phyloP scores from a whole-genome alignment of 2,329 filamentous ascomycete species.

The Exophiala sp. region DNA sequence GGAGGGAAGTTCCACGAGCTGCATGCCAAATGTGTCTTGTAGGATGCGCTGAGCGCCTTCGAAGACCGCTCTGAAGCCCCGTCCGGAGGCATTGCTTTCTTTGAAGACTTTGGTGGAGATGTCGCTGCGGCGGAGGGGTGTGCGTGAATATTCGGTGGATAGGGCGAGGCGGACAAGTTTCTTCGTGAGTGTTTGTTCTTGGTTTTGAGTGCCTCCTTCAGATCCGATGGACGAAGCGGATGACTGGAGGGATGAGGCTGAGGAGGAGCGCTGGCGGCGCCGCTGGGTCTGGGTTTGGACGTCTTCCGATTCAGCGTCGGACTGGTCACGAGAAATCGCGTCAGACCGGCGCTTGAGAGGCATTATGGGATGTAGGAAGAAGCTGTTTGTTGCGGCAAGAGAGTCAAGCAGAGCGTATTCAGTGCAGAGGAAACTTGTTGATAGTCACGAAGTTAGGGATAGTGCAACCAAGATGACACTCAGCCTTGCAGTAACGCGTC shows the following conservation, averaged over 20 bases:
- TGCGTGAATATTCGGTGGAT: slow-evolving; percentile 58
- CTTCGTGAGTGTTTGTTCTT: slow-evolving; percentile 50
- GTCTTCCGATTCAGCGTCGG: slow-evolving; percentile 11
- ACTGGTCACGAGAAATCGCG: slow-evolving; percentile 24
- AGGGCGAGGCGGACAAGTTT: slow-evolving; percentile 61
- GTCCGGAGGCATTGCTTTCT: slow-evolving; percentile 39
- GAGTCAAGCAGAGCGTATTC: too few species aligned
- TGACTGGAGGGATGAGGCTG: slow-evolving; percentile 5
- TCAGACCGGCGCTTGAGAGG: slow-evolving; percentile 26
- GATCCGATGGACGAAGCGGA: slow-evolving; percentile 1
- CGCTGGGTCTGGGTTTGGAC: slow-evolving; percentile 8
- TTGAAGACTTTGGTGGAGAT: slow-evolving; percentile 68
- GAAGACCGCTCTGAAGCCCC: slow-evolving; percentile 75
- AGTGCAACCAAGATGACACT: too few species aligned
- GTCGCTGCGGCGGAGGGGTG: slow-evolving; percentile 56
- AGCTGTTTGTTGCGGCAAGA: background rate
- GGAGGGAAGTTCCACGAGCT: slow-evolving; percentile 76
- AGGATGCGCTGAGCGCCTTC: slow-evolving; percentile 70
- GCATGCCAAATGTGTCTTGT: slow-evolving; percentile 78
- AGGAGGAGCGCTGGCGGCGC: slow-evolving; percentile 19
- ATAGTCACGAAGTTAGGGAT: too few species aligned
- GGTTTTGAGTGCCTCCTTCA: slow-evolving; percentile 26
- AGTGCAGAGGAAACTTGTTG: too few species aligned
- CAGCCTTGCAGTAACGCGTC: too few species aligned
- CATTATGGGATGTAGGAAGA: slow-evolving; percentile 7